Conservation (phyloP, 305 asterid genomes). For the Fraxinus latifolia region DNA sequence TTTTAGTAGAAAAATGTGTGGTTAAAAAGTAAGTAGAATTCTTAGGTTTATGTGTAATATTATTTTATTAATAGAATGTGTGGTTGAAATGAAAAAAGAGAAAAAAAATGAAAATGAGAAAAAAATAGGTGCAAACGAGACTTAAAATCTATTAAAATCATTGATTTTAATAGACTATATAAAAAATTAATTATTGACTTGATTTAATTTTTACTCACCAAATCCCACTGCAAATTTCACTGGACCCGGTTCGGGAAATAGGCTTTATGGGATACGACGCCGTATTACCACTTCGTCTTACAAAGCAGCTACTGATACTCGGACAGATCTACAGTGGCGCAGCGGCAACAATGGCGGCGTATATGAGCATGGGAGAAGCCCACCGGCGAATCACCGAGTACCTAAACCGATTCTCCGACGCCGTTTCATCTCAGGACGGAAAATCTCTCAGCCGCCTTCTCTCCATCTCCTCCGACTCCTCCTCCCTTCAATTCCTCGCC, state of each 20-base stretch:
- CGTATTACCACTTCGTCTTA: background rate
- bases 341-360: slow-evolving; percentile 44
- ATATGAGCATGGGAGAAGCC: slow-evolving; percentile 89
- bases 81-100: too few relatives aligned
- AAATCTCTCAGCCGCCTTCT: slow-evolving; percentile 61
- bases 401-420: slow-evolving; percentile 68
- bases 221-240: background rate
- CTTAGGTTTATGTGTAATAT: too few relatives aligned
- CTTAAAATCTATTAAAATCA: too few relatives aligned
- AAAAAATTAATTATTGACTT: too few relatives aligned
- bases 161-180: too few relatives aligned
- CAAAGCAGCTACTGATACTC: background rate
- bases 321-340: background rate
- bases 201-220: too few relatives aligned
- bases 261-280: background rate
- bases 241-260: background rate
- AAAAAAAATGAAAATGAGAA: too few relatives aligned
- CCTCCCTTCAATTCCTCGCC: slow-evolving; percentile 58
- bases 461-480: slow-evolving; percentile 57
- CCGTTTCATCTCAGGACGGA: slow-evolving; percentile 77
- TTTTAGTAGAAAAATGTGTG: too few relatives aligned
- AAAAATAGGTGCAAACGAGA: too few relatives aligned
- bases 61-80: too few relatives aligned
- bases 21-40: too few relatives aligned
- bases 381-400: slow-evolving; percentile 71